Evolutionary conservation across 176 grass and related monocot species (phyloP), one percentile per base, ranked within the genome.

Genomic region (Phoenix roebelenii): DNA sequence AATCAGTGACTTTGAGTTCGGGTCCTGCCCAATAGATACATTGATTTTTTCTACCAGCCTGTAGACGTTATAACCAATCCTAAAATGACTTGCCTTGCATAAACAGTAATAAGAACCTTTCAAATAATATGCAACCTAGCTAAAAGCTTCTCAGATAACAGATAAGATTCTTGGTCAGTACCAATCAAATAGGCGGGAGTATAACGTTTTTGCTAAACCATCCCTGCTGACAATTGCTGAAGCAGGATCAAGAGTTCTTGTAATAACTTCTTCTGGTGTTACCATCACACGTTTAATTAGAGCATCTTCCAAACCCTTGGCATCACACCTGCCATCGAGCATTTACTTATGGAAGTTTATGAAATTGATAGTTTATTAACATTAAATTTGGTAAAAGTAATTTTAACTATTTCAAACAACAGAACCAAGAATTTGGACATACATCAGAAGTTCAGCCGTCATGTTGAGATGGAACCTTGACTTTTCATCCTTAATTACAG

Each of bases 31-130:
- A 39, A 97, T 97, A 14, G 87, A 88, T 66, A 77, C 73, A 85
- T 97, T 97, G 67, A 97, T 88, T 82, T 85, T 97, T 26, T 83
- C 59, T 61, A 97, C 93, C 68, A 97, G 84, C 93, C 93, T 97
- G 74, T 15, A 85, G 29, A 24, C 49, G 49, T 65, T 22, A 24
- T 28, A 3, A 44, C 4, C n/a, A 44, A 16, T 44, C 52, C 52
- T 44, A 44, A 44, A 32, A 44, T 44, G 12, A 44, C 2, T 44
- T 44, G 35, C 35, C 12, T 44, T 44, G 35, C 35, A 44, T 3
- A 44, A 9, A 12, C 10, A 12, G 35, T 39, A 44, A 12, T 14
- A 44, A 44, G 35, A 44, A 44, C 10, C 35, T 44, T 44, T 44
- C 9, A 44, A 44, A 14, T 44, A 12, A 12, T 44, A 44, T 14